Conservation (phyloP, 2,329 filamentous ascomycete genomes). For the Trichoderma sp. region DNA sequence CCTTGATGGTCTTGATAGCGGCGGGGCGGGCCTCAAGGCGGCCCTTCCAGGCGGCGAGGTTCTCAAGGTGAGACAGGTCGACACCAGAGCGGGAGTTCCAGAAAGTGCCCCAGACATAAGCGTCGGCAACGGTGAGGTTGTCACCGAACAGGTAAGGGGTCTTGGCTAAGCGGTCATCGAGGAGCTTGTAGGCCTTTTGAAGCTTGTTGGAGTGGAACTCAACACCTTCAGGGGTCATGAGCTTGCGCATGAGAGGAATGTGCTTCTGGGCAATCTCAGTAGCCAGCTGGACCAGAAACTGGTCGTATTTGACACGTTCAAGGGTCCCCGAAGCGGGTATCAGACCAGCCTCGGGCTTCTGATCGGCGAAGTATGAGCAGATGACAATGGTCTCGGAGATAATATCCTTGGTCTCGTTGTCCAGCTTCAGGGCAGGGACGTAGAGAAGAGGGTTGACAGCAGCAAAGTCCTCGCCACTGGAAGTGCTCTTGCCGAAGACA, state of each 20-base stretch:
- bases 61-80: neutral
- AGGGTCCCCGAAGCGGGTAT: neutral
- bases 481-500: constrained; percentile 1
- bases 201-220: constrained; percentile 4
- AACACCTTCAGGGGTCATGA: constrained; percentile 1
- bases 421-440: neutral
- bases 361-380: constrained; percentile 8
- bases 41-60: neutral
- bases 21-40: neutral
- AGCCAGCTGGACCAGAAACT: neutral
- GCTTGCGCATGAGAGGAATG: constrained; percentile 9
- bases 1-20: neutral
- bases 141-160: neutral
- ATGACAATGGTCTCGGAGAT: constrained; percentile 1
- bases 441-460: constrained; percentile 3
- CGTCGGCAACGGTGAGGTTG: neutral
- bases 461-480: neutral
- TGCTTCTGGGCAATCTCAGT: constrained; percentile 11
- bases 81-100: constrained; percentile 7
- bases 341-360: neutral
- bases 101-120: constrained; percentile 10
- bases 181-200: neutral
- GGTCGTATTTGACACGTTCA: constrained; percentile 6
- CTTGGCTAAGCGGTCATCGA: neutral
- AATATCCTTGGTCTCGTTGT: neutral